Evolutionary conservation across 164 flowering plant species (phyloP).

Genomic region (Vitis rupestris): DNA sequence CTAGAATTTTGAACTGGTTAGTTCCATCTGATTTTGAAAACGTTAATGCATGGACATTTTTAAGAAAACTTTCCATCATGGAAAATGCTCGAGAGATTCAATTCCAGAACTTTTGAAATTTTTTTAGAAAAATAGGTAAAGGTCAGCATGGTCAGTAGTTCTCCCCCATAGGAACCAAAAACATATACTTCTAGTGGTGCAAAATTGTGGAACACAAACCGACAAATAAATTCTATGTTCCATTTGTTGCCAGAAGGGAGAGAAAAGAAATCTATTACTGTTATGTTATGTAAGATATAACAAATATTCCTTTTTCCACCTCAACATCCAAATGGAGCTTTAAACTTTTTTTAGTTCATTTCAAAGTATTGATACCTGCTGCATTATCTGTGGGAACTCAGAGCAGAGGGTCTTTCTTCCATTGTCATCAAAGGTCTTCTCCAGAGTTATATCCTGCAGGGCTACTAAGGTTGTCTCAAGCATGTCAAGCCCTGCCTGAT

Average conservation of each 20-base stretch:
- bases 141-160: not conserved
- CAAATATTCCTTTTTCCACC: not conserved
- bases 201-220: not conserved
- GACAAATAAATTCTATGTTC: not conserved
- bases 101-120: too few relatives aligned
- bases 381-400: constrained; percentile 65
- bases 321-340: not conserved
- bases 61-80: too few relatives aligned
- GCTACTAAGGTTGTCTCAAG: constrained; percentile 82
- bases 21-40: too few relatives aligned
- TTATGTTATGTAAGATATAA: too few relatives aligned
- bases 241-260: not conserved
- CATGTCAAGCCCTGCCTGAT: constrained; percentile 90
- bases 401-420: constrained; percentile 55
- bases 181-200: not conserved
- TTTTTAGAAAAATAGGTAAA: too few relatives aligned
- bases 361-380: constrained; percentile 38
- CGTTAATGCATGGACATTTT: too few relatives aligned
- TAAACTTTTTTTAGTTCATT: not conserved
- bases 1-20: too few relatives aligned
- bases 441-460: constrained; percentile 70
- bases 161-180: not conserved
- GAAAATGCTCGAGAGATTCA: too few relatives aligned
- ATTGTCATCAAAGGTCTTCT: constrained; percentile 69
- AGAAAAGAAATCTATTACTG: too few relatives aligned